Base-by-base conservation (phyloP, 345 rosid genomes). In the Sonneratia alba region DNA sequence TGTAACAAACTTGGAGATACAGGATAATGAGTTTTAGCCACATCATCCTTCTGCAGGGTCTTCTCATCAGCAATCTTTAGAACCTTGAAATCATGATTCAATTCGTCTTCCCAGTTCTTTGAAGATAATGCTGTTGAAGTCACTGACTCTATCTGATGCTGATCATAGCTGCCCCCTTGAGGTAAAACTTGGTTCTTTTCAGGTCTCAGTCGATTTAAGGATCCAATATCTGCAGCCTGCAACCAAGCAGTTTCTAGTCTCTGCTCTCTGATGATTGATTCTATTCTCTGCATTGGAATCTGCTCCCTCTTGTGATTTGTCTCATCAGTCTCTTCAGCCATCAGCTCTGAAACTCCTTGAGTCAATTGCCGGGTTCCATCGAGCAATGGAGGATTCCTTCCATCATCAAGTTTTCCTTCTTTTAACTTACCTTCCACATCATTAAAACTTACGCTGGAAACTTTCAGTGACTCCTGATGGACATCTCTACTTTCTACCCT, bases 181-280 rank as follows among this genome's bases (percentile, higher is more conserved):
- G 96, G 97, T 73, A 90, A 83, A 72, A 92, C 86, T 79, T 91
- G 96, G 77, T 90, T 95, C 87, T 86, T 95, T 81, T 90, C 97
- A 15, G 96, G 99, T 81, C 85, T 91, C 77, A 81, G 55, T 43
- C 81, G 79, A 78, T 70, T 71, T 70, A 89, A 48, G 6, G 96
- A 83, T 36, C 90, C 91, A 61, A 91, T 92, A 77, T 91, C 99
- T 61, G 89, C 83, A 32, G 93, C 85, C 77, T 95, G 99, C 81
- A 95, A 80, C 99, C 97, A 95, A 18, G 99, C 99, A 40, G 92
- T 91, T 82, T 95, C 97, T 77, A 95, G 81, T 78, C 87, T 85
- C 80, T 95, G 99, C 80, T 95, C 99, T 36, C 88, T 84, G 77
- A 95, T 95, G 47, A 95, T 95, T 36, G 97, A 90, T 86, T 95